phyloP scores from a whole-genome alignment of 257 asterid species.

The Solanum acaule region DNA sequence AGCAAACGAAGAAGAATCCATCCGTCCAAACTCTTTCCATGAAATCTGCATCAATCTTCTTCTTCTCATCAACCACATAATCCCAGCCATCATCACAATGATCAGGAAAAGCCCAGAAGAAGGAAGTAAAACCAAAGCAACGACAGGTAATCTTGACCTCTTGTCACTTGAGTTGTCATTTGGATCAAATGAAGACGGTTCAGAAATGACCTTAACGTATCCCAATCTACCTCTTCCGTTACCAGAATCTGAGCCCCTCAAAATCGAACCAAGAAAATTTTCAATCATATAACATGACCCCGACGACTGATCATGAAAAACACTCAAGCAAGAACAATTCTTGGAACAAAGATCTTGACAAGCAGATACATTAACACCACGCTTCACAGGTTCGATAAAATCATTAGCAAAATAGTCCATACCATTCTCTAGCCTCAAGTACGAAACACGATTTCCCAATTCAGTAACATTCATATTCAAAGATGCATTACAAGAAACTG shows the following conservation, averaged over 20 bases:
- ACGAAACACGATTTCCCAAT: slow-evolving; percentile 10
- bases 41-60: slow-evolving; percentile 3
- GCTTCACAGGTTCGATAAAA: slow-evolving; percentile 30
- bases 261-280: slow-evolving; percentile 48
- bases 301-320: slow-evolving; percentile 45
- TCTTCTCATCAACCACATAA: slow-evolving; percentile 24
- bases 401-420: slow-evolving; percentile 61
- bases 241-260: slow-evolving; percentile 3
- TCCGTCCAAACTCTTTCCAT: slow-evolving; percentile 2
- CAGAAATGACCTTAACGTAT: slow-evolving; percentile 24
- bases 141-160: slow-evolving; percentile 23
- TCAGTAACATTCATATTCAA: not conserved
- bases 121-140: slow-evolving; percentile 46
- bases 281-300: slow-evolving; percentile 50
- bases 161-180: not conserved
- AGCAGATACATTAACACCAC: slow-evolving; percentile 24
- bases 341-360: slow-evolving; percentile 55
- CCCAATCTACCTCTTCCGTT: slow-evolving; percentile 24
- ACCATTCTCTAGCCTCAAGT: slow-evolving; percentile 33
- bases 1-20: slow-evolving; percentile 10
- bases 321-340: slow-evolving; percentile 56
- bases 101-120: slow-evolving; percentile 30
- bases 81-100: slow-evolving; percentile 14
- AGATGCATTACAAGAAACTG: not conserved
- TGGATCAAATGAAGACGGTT: slow-evolving; percentile 4